phyloP scores from a whole-genome alignment of 139 green algal genomes.

The Chlorella vulgaris region DNA sequence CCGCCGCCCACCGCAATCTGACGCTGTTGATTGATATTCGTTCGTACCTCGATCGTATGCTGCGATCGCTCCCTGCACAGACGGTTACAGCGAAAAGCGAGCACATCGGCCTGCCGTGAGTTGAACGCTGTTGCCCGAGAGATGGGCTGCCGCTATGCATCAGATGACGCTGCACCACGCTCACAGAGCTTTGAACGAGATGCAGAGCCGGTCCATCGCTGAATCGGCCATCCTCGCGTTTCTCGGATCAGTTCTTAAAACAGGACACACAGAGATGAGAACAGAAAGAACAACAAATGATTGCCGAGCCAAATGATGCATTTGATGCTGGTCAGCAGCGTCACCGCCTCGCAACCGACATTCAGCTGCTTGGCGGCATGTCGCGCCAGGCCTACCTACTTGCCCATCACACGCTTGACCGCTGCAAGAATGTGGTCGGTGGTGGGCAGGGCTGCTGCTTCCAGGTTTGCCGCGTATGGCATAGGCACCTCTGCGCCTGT shows the following conservation, averaged over 20 bases:
- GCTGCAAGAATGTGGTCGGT: constrained; percentile 80
- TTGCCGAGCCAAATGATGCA: too few species aligned
- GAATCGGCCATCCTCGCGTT: background rate
- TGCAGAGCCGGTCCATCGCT: background rate
- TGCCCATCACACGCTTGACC: constrained; percentile 54
- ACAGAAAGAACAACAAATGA: background rate
- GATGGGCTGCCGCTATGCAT: background rate
- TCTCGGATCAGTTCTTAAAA: too few species aligned
- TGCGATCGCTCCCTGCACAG: constrained; percentile 61
- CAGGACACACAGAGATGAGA: background rate
- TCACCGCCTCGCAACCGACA: too few species aligned
- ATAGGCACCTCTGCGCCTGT: constrained; percentile 93
- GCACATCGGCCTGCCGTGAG: background rate
- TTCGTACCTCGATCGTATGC: constrained; percentile 66
- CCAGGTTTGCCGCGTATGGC: constrained; percentile 96
- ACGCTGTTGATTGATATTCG: too few species aligned
- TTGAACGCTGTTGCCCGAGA: too few species aligned
- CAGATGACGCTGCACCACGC: background rate
- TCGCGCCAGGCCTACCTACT: too few species aligned
- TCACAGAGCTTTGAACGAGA: constrained; percentile 20
- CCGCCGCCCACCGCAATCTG: too few species aligned
- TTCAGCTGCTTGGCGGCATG: too few species aligned
- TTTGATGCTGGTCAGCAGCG: background rate
- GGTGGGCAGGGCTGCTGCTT: constrained; percentile 82
- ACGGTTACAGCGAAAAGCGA: background rate